Percentiles rank a stretch among this genome's conserved stretches.
Evolutionary conservation across 352 stramenopile genomes (phyloP).

Genomic region (Phytopythium montanum): DNA sequence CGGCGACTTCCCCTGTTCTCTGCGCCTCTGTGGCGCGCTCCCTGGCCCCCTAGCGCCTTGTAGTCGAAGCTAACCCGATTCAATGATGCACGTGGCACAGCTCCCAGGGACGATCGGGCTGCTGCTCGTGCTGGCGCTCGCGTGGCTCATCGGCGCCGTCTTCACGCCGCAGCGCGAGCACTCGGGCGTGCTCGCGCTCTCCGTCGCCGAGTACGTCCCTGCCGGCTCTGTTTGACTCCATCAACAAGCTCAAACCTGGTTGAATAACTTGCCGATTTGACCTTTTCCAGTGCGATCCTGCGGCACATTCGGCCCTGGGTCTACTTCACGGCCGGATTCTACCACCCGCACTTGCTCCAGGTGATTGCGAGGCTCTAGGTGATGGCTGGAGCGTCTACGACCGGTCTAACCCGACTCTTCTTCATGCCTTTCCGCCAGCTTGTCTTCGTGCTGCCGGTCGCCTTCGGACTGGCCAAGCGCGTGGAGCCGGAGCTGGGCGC

Average conservation of each 20-base stretch:
- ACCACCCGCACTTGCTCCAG: constrained; percentile 77
- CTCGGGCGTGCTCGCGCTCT: constrained; percentile 69
- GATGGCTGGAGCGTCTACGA: not conserved
- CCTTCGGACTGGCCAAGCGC: constrained; percentile 67
- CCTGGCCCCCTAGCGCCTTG: not conserved
- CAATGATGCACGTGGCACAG: constrained; percentile 19
- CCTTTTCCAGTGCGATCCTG: constrained; percentile 59
- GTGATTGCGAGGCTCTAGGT: constrained; percentile 13
- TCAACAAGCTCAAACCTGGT: not conserved
- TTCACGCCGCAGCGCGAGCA: constrained; percentile 70
- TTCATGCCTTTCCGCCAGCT: constrained; percentile 27
- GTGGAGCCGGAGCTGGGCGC: constrained; percentile 74
- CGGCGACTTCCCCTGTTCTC: not conserved
- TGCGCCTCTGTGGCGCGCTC: not conserved
- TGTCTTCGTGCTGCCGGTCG: constrained; percentile 52
- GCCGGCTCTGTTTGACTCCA: too few species aligned
- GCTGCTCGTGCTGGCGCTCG: constrained; percentile 52
- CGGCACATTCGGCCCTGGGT: constrained; percentile 85
- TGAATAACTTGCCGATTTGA: not conserved
- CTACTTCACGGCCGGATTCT: constrained; percentile 83
- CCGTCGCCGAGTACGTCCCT: constrained; percentile 64
- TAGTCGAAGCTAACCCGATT: not conserved
- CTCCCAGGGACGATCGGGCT: constrained; percentile 66
- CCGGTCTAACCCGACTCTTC: not conserved
- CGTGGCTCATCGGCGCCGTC: constrained; percentile 69